These are phyloP conservation scores for Ascochyta koolunga DNA, from an alignment of 2,329 filamentous ascomycete genomes.

Conservation along the genomic window DNA sequence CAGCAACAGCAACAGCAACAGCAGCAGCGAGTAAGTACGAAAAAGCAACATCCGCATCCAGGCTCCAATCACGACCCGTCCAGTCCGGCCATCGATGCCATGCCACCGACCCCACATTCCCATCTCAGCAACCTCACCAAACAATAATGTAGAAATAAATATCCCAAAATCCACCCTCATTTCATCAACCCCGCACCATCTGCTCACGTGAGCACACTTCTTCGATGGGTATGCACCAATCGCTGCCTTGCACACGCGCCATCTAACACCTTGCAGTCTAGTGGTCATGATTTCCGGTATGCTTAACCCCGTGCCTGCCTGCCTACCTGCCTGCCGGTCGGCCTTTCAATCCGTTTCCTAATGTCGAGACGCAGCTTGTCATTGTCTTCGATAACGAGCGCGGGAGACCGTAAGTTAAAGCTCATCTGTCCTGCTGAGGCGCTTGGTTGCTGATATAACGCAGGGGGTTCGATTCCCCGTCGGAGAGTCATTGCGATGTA, in stretches of 20 bases:
- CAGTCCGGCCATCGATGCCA: not conserved
- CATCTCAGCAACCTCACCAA: too few relatives aligned
- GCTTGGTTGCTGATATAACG: not conserved
- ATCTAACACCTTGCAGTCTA: conserved; percentile 29
- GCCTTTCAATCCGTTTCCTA: too few relatives aligned
- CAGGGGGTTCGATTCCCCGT: conserved; percentile 22
- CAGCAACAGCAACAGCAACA: not conserved
- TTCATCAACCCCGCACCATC: conserved; percentile 6
- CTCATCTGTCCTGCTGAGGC: not conserved
- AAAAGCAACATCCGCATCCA: not conserved
- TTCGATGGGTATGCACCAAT: conserved; percentile 10
- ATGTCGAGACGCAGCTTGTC: conserved; percentile 31
- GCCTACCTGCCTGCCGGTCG: not conserved
- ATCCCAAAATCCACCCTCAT: not conserved
- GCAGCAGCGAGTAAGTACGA: too few relatives aligned
- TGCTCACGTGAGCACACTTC: conserved; percentile 10
- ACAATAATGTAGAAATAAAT: not conserved
- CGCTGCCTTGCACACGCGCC: not conserved
- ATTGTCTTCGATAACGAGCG: conserved; percentile 22
- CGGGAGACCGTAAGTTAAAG: conserved; percentile 20
- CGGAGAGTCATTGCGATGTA: conserved; percentile 16
- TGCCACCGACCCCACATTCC: not conserved
- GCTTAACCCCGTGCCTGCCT: not conserved
- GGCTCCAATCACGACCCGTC: not conserved
- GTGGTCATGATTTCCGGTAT: conserved; percentile 44